Conservation (phyloP, 2,329 filamentous ascomycete genomes). For the Colletotrichum cordylinicola region DNA sequence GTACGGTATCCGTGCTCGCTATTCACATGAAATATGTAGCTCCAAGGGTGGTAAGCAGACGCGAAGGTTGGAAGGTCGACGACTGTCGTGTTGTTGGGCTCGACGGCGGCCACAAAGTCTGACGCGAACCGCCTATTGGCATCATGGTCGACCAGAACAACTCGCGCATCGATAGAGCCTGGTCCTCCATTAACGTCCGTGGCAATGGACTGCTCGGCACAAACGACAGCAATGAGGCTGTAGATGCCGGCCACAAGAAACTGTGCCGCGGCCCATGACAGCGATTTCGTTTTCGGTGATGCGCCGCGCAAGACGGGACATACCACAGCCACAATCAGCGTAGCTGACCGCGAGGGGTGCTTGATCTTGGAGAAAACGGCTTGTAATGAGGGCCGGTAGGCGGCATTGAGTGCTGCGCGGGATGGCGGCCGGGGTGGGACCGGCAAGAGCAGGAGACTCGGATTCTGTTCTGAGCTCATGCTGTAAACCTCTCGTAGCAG, state of each 20-base stretch:
- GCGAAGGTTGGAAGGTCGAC: conserved; percentile 59
- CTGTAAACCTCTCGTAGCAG: not conserved
- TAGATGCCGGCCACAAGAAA: conserved; percentile 79
- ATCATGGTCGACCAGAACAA: conserved; percentile 75
- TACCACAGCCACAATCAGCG: conserved; percentile 63
- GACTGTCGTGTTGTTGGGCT: conserved; percentile 51
- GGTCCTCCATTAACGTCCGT: conserved; percentile 61
- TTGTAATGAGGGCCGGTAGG: conserved; percentile 65
- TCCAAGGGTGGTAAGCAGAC: conserved; percentile 64
- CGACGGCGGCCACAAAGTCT: conserved; percentile 41
- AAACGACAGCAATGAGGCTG: conserved; percentile 76
- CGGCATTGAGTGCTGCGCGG: conserved; percentile 56
- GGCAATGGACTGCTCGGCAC: conserved; percentile 64
- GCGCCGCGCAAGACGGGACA: conserved; percentile 64
- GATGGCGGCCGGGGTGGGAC: conserved; percentile 63
- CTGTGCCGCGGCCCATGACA: conserved; percentile 73
- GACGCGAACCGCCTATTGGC: conserved; percentile 33
- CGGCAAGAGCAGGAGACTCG: conserved; percentile 68
- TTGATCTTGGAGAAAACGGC: conserved; percentile 57
- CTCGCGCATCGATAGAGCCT: conserved; percentile 76
- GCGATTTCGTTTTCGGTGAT: conserved; percentile 52
- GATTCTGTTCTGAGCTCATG: conserved; percentile 28
- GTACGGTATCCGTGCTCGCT: conserved; percentile 68
- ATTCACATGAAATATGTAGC: conserved; percentile 68
- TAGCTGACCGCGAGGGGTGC: conserved; percentile 36